phyloP scores from a whole-genome alignment of 768 basidiomycete species.

The Paxillus ammoniavirescens region DNA sequence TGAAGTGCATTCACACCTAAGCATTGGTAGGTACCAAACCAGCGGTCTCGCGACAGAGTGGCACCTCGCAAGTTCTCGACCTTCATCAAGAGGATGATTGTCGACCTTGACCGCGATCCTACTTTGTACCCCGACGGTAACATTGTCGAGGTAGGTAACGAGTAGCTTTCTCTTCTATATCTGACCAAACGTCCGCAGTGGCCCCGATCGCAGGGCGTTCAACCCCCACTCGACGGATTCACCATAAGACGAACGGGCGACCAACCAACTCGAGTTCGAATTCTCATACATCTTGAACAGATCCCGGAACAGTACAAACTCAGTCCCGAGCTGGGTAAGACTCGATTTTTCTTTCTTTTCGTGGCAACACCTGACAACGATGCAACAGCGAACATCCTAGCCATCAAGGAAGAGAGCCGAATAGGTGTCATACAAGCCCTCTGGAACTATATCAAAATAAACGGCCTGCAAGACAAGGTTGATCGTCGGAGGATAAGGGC shows the following conservation, averaged over 20 bases:
- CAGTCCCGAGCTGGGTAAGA: conserved; percentile 66
- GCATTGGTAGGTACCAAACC: conserved; percentile 49
- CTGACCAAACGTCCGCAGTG: conserved; percentile 43
- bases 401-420: conserved; percentile 82
- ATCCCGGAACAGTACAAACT: conserved; percentile 86
- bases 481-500: conserved; percentile 69
- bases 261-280: conserved; percentile 66
- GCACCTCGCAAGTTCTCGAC: conserved; percentile 80
- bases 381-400: conserved; percentile 56
- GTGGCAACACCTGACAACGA: conserved; percentile 3
- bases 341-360: neutral
- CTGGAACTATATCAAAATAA: conserved; percentile 91
- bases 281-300: conserved; percentile 87
- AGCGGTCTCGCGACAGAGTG: conserved; percentile 59
- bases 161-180: neutral
- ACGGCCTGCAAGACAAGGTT: conserved; percentile 79
- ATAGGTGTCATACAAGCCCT: conserved; percentile 77
- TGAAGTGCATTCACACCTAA: neutral
- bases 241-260: conserved; percentile 83
- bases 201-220: conserved; percentile 54
- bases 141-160: conserved; percentile 71
- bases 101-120: conserved; percentile 87
- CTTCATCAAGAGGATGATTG: conserved; percentile 76
- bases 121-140: conserved; percentile 80
- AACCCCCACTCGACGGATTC: conserved; percentile 80